A percentile compares a stretch with the other conserved stretches of the same genome.
Evolutionary conservation across 176 grass and related monocot species (phyloP).

Genomic region (Aegilops tauschii): DNA sequence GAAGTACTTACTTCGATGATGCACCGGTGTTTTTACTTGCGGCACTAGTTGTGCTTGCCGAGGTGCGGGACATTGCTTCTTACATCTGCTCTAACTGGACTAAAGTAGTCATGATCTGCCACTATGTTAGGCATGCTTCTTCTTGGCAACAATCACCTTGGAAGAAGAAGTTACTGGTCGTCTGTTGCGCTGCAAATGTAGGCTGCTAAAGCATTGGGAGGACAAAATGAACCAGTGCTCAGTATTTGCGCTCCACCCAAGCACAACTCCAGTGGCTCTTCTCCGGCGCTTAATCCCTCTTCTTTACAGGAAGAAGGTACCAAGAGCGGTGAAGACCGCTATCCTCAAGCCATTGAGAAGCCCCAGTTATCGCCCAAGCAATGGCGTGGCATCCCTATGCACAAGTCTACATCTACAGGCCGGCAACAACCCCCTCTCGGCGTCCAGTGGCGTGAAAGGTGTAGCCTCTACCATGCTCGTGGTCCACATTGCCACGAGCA

Average conservation of each 20-base stretch:
- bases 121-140: neutral
- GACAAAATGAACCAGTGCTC: neutral
- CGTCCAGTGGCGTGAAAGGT: neutral
- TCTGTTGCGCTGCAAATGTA: neutral
- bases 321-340: neutral
- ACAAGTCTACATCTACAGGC: neutral
- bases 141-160: neutral
- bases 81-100: too few relatives aligned
- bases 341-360: neutral
- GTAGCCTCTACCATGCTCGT: neutral
- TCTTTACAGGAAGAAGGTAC: neutral
- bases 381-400: neutral
- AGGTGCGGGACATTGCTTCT: too few relatives aligned
- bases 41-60: too few relatives aligned
- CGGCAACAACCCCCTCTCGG: neutral
- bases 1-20: too few relatives aligned
- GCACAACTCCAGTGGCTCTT: neutral
- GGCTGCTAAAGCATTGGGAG: neutral
- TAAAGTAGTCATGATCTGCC: too few relatives aligned
- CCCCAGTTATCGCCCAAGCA: neutral
- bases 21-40: too few relatives aligned
- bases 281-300: neutral
- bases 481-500: constrained; percentile 19
- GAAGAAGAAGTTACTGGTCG: neutral
- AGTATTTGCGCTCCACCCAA: too few relatives aligned